Percentiles rank a stretch among this genome's conserved stretches.
Conservation (phyloP, 352 stramenopile genomes). For the Phytophthora multivora region DNA sequence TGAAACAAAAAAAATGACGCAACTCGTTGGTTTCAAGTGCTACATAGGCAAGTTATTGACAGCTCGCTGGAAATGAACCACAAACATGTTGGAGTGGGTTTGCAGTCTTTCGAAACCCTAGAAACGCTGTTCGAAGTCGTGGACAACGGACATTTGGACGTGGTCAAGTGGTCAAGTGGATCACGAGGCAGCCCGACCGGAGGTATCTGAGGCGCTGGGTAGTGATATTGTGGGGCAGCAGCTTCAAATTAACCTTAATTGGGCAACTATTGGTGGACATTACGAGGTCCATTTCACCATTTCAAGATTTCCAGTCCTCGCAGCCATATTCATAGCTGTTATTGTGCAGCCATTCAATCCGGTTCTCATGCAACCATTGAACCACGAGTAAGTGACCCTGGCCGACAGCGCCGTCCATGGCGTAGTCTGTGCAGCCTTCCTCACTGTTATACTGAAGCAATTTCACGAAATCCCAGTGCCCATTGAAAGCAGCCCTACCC, state of each 20-base stretch:
- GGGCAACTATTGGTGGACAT: conserved; percentile 4
- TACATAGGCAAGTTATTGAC: no score
- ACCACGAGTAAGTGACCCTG: conserved; percentile 4
- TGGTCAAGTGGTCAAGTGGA: conserved; percentile 24
- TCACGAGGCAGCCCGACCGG: conserved; percentile 2
- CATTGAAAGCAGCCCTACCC: no score
- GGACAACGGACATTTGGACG: conserved; percentile 8
- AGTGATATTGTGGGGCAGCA: no score
- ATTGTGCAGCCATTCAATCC: not conserved
- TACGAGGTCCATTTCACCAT: no score
- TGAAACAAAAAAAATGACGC: no score
- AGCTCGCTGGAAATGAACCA: no score
- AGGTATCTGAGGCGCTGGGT: not conserved
- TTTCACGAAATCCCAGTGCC: no score
- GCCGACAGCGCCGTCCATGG: not conserved
- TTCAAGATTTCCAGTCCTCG: no score
- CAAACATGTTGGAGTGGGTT: conserved; percentile 22
- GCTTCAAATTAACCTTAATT: conserved; percentile 2
- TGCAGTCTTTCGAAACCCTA: conserved; percentile 10
- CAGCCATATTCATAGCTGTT: no score
- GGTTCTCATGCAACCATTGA: conserved; percentile 12
- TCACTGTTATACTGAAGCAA: not conserved
- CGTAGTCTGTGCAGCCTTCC: not conserved
- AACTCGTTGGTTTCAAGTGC: no score
- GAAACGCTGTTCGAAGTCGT: not conserved